phyloP scores from a whole-genome alignment of 148 eudicot genomes.

The Vaccinium vitisidaea region DNA sequence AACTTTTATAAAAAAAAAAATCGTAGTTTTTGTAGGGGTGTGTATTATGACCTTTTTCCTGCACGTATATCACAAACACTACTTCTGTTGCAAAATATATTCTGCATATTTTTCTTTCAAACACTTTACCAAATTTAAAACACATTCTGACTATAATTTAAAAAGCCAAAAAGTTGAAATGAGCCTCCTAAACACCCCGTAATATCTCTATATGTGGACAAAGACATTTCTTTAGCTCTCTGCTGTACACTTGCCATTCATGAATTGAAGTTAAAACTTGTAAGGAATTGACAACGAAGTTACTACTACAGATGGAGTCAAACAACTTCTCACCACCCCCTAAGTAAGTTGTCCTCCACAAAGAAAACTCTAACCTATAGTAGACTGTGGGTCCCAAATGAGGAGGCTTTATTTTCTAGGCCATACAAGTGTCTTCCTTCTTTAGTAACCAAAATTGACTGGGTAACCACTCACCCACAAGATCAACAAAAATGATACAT shows the following conservation, averaged over 20 bases:
- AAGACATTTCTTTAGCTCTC: neutral
- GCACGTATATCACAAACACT: too few species aligned
- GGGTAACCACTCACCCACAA: constrained; percentile 21
- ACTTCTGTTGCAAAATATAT: too few species aligned
- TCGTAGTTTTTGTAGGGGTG: too few species aligned
- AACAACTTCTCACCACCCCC: neutral
- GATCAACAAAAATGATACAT: too few species aligned
- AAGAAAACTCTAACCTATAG: neutral
- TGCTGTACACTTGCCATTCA: constrained; percentile 13
- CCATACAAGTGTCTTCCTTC: constrained; percentile 21
- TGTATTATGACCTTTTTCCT: too few species aligned
- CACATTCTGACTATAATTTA: too few species aligned
- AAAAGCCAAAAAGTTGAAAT: too few species aligned
- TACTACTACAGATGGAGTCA: neutral
- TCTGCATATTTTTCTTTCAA: too few species aligned
- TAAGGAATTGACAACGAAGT: constrained; percentile 7
- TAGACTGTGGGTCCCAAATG: constrained; percentile 14
- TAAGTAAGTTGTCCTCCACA: neutral
- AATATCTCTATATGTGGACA: constrained; percentile 10
- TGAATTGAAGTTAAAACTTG: neutral
- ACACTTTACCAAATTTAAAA: too few species aligned
- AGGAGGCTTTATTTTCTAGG: constrained; percentile 21
- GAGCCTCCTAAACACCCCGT: neutral
- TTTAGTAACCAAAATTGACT: constrained; percentile 24
- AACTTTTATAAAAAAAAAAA: too few species aligned